A percentile compares a stretch with the other conserved stretches of the same genome.
Conservation (phyloP, 345 rosid species). For the Toxicodendron radicans region DNA sequence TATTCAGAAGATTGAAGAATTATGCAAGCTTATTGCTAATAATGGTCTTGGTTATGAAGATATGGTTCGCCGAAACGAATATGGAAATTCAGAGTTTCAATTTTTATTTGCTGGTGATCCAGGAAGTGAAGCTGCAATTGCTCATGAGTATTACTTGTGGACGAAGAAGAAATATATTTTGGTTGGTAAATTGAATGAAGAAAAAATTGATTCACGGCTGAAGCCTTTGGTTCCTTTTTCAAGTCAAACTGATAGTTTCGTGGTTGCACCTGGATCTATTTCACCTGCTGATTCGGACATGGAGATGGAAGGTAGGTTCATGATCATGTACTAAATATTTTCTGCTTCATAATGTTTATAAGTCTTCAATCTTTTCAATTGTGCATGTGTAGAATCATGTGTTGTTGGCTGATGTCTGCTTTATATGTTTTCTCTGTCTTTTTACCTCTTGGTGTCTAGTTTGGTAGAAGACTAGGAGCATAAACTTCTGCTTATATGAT, state of each 20-base stretch:
- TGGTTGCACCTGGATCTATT: conserved; percentile 23
- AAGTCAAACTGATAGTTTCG: conserved; percentile 13
- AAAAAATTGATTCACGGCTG: background rate
- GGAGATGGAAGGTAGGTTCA: conserved; percentile 96
- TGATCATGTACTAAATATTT: conserved; percentile 23
- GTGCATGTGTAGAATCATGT: background rate
- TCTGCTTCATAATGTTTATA: conserved; percentile 14
- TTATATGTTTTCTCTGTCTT: background rate
- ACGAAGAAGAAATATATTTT: conserved; percentile 33
- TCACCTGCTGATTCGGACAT: conserved; percentile 61
- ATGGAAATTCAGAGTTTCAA: conserved; percentile 33
- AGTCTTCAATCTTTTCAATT: background rate
- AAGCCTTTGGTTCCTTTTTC: conserved; percentile 25
- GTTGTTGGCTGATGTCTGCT: background rate
- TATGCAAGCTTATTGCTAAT: conserved; percentile 38
- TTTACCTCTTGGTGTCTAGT: background rate
- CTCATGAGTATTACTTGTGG: conserved; percentile 41
- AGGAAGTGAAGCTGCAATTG: conserved; percentile 43
- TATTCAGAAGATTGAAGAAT: conserved; percentile 36
- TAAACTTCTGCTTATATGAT: background rate
- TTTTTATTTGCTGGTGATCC: conserved; percentile 45
- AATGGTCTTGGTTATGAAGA: conserved; percentile 45
- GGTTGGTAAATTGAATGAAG: conserved; percentile 23
- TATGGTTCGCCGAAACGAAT: conserved; percentile 29
- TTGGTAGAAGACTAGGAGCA: background rate